Conservation (phyloP, 257 asterid species). For the Solanum chiquidenum region DNA sequence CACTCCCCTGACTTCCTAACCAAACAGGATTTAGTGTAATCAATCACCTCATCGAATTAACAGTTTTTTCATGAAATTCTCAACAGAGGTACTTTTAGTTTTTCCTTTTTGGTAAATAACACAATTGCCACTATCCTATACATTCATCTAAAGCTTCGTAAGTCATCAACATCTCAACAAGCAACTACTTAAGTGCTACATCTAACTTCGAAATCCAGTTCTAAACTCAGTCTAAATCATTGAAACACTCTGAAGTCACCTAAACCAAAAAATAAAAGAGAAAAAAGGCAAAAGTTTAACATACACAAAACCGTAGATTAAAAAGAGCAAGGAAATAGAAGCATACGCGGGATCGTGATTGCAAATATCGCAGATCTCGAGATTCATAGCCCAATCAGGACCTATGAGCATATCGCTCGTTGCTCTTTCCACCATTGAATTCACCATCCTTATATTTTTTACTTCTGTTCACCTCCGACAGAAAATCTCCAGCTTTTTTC, state of each 20-base stretch:
- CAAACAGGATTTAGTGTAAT: background rate
- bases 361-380: slow-evolving; percentile 97
- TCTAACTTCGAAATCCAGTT: background rate
- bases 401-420: slow-evolving; percentile 97
- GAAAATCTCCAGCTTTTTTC: background rate
- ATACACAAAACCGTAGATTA: background rate
- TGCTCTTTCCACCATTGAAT: slow-evolving; percentile 92
- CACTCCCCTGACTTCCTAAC: background rate
- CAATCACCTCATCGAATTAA: background rate
- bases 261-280: background rate
- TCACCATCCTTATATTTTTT: slow-evolving; percentile 45
- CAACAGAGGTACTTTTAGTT: background rate
- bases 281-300: background rate
- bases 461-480: slow-evolving; percentile 1
- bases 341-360: slow-evolving; percentile 91
- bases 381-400: slow-evolving; percentile 99
- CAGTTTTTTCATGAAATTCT: background rate
- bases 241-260: background rate
- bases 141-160: background rate
- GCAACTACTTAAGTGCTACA: background rate
- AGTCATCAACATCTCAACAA: background rate
- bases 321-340: background rate
- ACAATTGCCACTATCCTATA: background rate
- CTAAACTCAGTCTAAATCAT: background rate
- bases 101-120: background rate